Evolutionary conservation across 2,329 filamentous ascomycete genomes (phyloP).

Genomic region (Neurospora sp.): DNA sequence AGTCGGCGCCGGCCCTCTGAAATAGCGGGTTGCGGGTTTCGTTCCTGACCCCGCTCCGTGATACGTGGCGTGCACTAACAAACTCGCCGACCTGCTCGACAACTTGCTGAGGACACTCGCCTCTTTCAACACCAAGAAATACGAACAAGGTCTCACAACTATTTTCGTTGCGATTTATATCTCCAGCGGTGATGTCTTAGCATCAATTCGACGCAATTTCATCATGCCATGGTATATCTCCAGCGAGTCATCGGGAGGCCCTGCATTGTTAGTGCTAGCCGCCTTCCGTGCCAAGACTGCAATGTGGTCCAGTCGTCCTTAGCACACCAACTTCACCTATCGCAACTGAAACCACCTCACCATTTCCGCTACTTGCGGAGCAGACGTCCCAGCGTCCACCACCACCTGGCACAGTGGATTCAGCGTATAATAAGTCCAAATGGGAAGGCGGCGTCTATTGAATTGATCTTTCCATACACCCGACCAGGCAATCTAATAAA

Average conservation of each 20-base stretch:
- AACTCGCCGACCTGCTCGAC: background rate
- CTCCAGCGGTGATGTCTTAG: background rate
- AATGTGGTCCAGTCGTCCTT: background rate
- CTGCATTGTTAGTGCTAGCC: background rate
- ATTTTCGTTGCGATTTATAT: background rate
- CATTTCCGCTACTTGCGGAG: no score
- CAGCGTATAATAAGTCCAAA: background rate
- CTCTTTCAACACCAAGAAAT: background rate
- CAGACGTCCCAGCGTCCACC: background rate
- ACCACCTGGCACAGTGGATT: background rate
- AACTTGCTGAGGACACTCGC: background rate
- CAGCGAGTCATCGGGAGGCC: background rate
- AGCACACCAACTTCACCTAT: background rate
- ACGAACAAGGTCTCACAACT: background rate
- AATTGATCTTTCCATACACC: background rate
- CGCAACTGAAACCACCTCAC: no score
- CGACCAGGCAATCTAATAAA: no score
- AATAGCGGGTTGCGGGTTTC: background rate
- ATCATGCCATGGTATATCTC: rapidly evolving
- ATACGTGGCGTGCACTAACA: background rate
- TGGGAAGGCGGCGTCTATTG: background rate
- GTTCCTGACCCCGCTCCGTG: background rate
- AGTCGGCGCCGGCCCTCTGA: background rate
- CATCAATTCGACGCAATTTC: background rate
- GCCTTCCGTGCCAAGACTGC: background rate